Evolutionary conservation across 495 filamentous ascomycete genomes (phyloP).

Genomic region (Penicillium ucsense): DNA sequence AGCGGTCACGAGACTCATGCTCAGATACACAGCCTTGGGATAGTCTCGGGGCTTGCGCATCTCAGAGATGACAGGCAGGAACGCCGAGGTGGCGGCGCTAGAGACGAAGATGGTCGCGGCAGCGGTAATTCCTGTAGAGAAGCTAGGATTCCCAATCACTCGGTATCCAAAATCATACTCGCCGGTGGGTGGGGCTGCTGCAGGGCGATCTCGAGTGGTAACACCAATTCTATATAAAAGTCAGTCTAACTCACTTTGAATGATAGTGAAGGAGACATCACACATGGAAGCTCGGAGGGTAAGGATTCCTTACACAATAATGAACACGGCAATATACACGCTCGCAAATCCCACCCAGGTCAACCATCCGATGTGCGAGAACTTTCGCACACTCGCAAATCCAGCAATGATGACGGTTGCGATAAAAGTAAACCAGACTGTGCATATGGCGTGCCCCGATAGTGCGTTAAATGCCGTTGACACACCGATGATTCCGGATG

Average conservation of each 20-base stretch:
- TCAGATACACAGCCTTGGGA: conserved; percentile 52
- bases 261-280: conserved; percentile 39
- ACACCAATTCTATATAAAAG: conserved; percentile 25
- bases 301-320: conserved; percentile 30
- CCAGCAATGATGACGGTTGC: conserved; percentile 57
- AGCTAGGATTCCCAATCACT: conserved; percentile 21
- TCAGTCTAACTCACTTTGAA: conserved; percentile 16
- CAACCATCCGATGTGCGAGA: conserved; percentile 37
- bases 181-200: conserved; percentile 24
- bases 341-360: conserved; percentile 35
- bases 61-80: conserved; percentile 67
- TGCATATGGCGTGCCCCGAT: conserved; percentile 38
- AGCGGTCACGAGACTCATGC: conserved; percentile 50
- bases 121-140: conserved; percentile 30
- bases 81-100: conserved; percentile 52
- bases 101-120: conserved; percentile 34
- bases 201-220: conserved; percentile 30
- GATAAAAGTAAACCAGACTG: conserved; percentile 31
- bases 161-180: conserved; percentile 39
- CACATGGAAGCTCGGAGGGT: conserved; percentile 14
- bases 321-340: conserved; percentile 38
- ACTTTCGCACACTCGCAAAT: conserved; percentile 29
- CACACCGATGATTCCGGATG: conserved; percentile 40
- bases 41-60: conserved; percentile 60
- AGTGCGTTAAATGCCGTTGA: conserved; percentile 43